Percentiles rank a stretch among this genome's conserved stretches.
These are phyloP conservation scores for Aspergillus steynii DNA, from an alignment of 495 filamentous ascomycete species.

Conservation along the genomic window DNA sequence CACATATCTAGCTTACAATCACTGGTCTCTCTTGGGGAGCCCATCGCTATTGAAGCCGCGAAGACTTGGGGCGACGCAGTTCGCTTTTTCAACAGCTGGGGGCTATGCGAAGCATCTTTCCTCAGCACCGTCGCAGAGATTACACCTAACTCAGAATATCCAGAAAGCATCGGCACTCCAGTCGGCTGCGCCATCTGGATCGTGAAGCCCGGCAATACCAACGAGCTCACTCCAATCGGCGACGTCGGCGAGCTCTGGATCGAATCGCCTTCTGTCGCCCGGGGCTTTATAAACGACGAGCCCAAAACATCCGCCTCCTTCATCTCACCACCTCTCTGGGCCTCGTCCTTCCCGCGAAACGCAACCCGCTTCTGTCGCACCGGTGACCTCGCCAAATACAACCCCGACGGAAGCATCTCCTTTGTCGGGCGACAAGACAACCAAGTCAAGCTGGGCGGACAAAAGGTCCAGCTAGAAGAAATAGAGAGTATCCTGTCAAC, in stretches of 20 bases:
- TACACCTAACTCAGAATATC: not conserved
- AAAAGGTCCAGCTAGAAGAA: not conserved
- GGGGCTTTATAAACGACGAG: not conserved
- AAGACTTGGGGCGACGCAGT: not conserved
- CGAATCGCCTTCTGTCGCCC: not conserved
- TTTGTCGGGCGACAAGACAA: not conserved
- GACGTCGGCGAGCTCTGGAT: not conserved
- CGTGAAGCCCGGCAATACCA: not conserved
- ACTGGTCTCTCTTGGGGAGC: not conserved
- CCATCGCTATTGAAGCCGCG: not conserved
- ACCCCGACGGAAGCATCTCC: not conserved
- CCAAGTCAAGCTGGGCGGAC: not conserved
- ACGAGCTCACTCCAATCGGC: not conserved
- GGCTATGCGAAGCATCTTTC: not conserved
- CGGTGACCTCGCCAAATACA: conserved; percentile 1
- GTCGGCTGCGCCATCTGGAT: not conserved
- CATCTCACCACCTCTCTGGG: not conserved
- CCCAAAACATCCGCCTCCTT: not conserved
- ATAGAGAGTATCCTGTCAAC: not conserved
- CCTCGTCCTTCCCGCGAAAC: not conserved
- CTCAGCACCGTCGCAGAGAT: not conserved
- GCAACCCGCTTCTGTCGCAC: not conserved
- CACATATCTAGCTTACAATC: not conserved
- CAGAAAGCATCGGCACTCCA: not conserved
- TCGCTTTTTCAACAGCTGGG: not conserved